phyloP scores from a whole-genome alignment of 2,329 filamentous ascomycete genomes.

The Alternaria atra region DNA sequence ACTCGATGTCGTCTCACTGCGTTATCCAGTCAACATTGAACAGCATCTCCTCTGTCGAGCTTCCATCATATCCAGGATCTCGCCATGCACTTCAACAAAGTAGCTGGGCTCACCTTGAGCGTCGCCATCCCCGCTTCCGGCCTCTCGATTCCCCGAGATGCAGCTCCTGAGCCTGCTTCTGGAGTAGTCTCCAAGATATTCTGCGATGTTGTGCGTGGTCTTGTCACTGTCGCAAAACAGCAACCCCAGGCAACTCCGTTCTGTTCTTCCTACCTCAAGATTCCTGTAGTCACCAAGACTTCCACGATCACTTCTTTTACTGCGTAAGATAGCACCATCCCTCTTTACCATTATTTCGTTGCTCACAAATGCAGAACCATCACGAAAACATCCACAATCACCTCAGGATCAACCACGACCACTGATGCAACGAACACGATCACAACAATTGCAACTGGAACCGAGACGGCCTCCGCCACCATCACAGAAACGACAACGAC shows the following conservation, averaged over 20 bases:
- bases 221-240: not conserved
- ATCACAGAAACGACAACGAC: not conserved
- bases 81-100: not conserved
- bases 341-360: not conserved
- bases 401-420: not conserved
- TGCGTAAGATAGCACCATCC: not conserved
- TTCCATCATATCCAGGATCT: not conserved
- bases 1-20: too few species aligned
- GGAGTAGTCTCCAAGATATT: not conserved
- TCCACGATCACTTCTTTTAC: not conserved
- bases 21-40: too few species aligned
- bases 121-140: not conserved
- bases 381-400: not conserved
- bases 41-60: not conserved
- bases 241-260: not conserved
- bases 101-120: not conserved
- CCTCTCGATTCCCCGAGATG: not conserved
- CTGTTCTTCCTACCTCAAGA: conserved; percentile 1
- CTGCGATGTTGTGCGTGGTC: not conserved
- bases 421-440: not conserved
- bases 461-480: not conserved
- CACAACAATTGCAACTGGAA: not conserved
- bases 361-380: not conserved
- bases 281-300: not conserved
- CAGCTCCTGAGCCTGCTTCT: not conserved